phyloP scores from a whole-genome alignment of 2,329 filamentous ascomycete genomes.

The Fusarium oligoseptatum region DNA sequence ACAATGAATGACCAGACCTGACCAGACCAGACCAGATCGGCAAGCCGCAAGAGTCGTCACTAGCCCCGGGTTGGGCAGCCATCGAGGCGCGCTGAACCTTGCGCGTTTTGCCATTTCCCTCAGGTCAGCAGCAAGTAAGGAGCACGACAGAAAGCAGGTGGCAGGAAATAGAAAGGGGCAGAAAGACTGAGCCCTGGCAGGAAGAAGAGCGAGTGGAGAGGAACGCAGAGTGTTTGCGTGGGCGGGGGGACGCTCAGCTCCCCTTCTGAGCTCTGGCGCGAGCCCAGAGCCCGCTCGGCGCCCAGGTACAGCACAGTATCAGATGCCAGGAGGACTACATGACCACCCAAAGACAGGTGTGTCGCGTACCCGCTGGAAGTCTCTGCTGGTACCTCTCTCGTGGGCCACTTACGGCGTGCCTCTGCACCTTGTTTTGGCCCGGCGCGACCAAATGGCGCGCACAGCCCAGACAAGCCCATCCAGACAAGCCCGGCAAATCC shows the following conservation, averaged over 20 bases:
- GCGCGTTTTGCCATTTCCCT: slow-evolving; percentile 15
- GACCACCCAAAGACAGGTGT: slow-evolving; percentile 52
- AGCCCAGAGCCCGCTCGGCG: slow-evolving; percentile 31
- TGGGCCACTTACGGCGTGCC: slow-evolving; percentile 45
- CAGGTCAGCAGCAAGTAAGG: slow-evolving; percentile 25
- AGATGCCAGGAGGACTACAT: slow-evolving; percentile 50
- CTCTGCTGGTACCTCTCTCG: slow-evolving; percentile 49
- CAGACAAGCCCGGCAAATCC: slow-evolving; percentile 44
- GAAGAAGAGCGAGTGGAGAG: slow-evolving; percentile 48
- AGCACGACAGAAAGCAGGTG: slow-evolving; percentile 31
- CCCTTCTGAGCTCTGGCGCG: slow-evolving; percentile 39
- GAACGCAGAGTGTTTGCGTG: slow-evolving; percentile 42
- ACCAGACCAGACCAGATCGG: slow-evolving; percentile 25
- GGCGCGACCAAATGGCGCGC: slow-evolving; percentile 44
- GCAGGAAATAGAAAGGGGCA: slow-evolving; percentile 33
- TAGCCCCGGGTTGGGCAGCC: slow-evolving; percentile 41
- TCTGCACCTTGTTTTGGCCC: slow-evolving; percentile 46
- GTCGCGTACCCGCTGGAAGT: slow-evolving; percentile 55
- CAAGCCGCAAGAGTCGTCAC: slow-evolving; percentile 28
- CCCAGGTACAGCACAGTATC: slow-evolving; percentile 56
- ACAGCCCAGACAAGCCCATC: slow-evolving; percentile 41
- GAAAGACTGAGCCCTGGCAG: slow-evolving; percentile 8
- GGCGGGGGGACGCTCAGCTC: slow-evolving; percentile 51
- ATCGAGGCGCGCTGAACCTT: slow-evolving; percentile 28
- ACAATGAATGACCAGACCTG: slow-evolving; percentile 1